Conservation (phyloP, 2,329 filamentous ascomycete genomes). For the Diaporthe citri region DNA sequence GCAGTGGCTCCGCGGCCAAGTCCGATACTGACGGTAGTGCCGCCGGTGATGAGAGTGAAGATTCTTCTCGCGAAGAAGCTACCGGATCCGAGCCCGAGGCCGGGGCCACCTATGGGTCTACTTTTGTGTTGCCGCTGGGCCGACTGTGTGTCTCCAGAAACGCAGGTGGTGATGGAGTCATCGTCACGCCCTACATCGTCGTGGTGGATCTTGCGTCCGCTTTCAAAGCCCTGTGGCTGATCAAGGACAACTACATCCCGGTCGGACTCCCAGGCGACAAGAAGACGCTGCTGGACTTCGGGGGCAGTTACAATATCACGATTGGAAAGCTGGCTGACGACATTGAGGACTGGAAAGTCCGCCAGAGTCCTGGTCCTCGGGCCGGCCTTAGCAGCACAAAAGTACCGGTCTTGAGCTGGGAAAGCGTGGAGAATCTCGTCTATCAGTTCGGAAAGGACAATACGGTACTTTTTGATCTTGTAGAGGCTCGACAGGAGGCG, state of each 20-base stretch:
- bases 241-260: not conserved
- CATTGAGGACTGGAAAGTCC: not conserved
- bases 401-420: not conserved
- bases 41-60: not conserved
- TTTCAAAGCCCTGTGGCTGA: slow-evolving; percentile 15
- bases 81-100: not conserved
- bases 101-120: not conserved
- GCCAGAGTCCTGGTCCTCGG: not conserved
- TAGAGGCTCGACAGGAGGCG: not conserved
- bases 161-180: not conserved
- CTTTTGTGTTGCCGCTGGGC: slow-evolving; percentile 30
- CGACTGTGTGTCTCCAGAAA: not conserved
- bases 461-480: not conserved
- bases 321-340: slow-evolving; percentile 7
- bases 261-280: not conserved
- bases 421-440: not conserved
- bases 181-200: not conserved
- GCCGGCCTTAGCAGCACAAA: no score
- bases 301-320: not conserved
- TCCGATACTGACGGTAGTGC: no score
- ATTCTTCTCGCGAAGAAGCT: not conserved
- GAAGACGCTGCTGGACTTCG: not conserved
- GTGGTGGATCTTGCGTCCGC: slow-evolving; percentile 3
- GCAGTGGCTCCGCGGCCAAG: no score
- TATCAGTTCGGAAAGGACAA: no score